A percentile compares a stretch with the other conserved stretches of the same genome.
These are phyloP conservation scores for Saturnispora zaruensis DNA, from an alignment of 805 yeast genomes.

Conservation along the genomic window DNA sequence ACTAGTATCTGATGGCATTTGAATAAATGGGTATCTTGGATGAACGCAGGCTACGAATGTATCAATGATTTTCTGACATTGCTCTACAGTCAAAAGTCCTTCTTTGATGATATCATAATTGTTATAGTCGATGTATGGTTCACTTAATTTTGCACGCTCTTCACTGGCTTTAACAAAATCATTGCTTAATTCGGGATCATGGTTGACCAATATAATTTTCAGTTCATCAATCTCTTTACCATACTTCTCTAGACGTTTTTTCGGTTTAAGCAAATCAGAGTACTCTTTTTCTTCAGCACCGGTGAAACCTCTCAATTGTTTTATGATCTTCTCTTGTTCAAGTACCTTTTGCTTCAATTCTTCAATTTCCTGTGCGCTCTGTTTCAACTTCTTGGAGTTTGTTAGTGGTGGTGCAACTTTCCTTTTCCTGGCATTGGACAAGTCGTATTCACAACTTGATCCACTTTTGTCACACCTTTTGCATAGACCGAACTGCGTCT, in stretches of 20 bases:
- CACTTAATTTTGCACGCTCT: constrained; percentile 30
- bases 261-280: constrained; percentile 18
- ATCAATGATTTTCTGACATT: constrained; percentile 48
- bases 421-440: constrained; percentile 47
- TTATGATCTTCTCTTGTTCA: constrained; percentile 10
- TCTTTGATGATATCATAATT: constrained; percentile 43
- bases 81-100: constrained; percentile 49
- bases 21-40: constrained; percentile 48
- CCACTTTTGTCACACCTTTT: constrained; percentile 60
- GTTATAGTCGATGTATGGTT: constrained; percentile 16
- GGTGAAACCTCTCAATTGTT: constrained; percentile 8
- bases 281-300: constrained; percentile 20
- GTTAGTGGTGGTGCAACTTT: constrained; percentile 18
- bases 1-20: constrained; percentile 36
- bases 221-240: constrained; percentile 35
- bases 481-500: constrained; percentile 59
- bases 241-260: constrained; percentile 24
- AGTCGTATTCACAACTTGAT: constrained; percentile 58
- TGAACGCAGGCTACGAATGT: constrained; percentile 42
- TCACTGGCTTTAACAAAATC: constrained; percentile 40
- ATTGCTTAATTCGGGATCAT: constrained; percentile 33
- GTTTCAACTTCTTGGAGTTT: constrained; percentile 16
- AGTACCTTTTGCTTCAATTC: constrained; percentile 13
- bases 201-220: constrained; percentile 26
- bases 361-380: constrained; percentile 23